Evolutionary conservation across 139 green algal genomes (phyloP), one percentile per base, ranked within the genome.

Genomic region (Coelastrella sp.): DNA sequence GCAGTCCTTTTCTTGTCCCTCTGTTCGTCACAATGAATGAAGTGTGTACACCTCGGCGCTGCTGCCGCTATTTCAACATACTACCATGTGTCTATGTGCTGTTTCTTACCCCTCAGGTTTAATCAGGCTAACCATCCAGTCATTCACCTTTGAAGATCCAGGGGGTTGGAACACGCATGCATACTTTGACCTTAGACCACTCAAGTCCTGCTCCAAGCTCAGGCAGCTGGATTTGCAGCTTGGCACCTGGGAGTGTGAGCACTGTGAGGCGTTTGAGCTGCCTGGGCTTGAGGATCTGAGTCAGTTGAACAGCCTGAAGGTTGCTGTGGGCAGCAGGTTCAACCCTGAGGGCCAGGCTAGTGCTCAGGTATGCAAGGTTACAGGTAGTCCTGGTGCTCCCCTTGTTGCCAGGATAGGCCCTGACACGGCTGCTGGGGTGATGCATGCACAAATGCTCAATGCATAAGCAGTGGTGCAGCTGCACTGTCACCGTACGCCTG

Each of bases 251-350:
- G 87, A 79, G 12, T 83, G 74, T 25, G 87, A 91, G 61, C 87
- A 91, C 78, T 91, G 87, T 49, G 78, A 85, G 59, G 63, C 22
- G 6, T 91, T 87, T 87, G 87, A 91, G 56, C 35, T 91, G 27
- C 87, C 61, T 11, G 76, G 78, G 7, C 20, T 91, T 25, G 11
- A 59, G n/a, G 49, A 80, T 4, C 78, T 91, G 73, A 25, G 7
- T n/a, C 78, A 87, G 87, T 65, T 87, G 76, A 24, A 72, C 7
- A 68, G 56, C 57, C 58, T 86, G 20, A 74, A 75, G 27, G 60
- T 85, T 7, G 15, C 56, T 57, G 12, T 85, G n/a, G 56, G 73
- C 17, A 63, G 73, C 35, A 76, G 70, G 12, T 73, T 72, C 27
- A 59, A 73, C 57, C 22, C 7, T 24, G 10, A 72, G 19, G 70